Base-by-base conservation (phyloP, 371 early-diverging fungal genomes). In the Lichtheimia ramosa region DNA sequence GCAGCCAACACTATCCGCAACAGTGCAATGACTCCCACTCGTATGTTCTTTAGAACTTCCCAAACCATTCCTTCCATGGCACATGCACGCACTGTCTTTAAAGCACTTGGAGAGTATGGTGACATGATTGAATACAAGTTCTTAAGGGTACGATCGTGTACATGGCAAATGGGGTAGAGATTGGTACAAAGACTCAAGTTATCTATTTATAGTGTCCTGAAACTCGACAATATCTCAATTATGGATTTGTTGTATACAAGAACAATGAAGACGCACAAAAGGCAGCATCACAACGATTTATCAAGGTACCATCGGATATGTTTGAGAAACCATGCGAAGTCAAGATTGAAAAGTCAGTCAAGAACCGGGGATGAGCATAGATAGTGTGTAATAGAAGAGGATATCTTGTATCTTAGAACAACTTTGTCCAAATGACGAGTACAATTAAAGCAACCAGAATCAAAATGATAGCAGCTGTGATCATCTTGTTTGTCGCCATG, bases 401-500 rank as follows among this genome's bases (percentile, higher is more conserved):
- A 34, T 34, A 34, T 34, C 34, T n/a, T n/a, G 10, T 34, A 34
- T 34, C 21, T 69, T 63, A 78, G 43, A 73, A 74, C 20, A 78
- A 43, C 58, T 95, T 94, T 68, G 89, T 76, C 70, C 85, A 93
- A 27, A 96, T 71, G 16, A 95, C 88, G 59, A 93, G 85, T 13
- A 93, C 69, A 61, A 96, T 95, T 27, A 97, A 68, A 13, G 90
- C 80, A 21, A 92, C 83, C 15, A 96, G 84, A 39, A 92, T 75
- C 24, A 88, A 72, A 58, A 96, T 91, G 64, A 96, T 94, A 12
- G 89, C 90, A 16, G 85, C 90, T 0, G 94, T 92, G 41, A 97
- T 86, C 70, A 94, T 65, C 70, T 93, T 92, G 86, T 94, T 95
- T 18, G 91, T 87, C 20, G 89, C 85, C 89, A 96, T 86, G 42